These are phyloP conservation scores for Cymbomonas tetramitiformis DNA, from an alignment of 139 green algal genomes.

Conservation along the genomic window DNA sequence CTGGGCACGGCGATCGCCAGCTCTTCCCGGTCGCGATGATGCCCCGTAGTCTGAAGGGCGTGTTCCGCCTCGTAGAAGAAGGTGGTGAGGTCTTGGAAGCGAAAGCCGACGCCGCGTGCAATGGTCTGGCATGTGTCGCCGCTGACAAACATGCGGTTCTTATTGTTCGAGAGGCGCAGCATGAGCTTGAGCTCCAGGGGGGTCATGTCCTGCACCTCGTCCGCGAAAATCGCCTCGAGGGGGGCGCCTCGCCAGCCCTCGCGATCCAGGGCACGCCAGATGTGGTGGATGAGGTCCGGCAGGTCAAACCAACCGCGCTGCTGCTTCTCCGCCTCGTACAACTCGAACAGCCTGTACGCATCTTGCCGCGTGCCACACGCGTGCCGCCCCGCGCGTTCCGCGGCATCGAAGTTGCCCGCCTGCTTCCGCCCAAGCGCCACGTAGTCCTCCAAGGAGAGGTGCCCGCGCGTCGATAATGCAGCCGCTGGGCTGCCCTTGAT, in stretches of 20 bases:
- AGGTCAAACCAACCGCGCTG: constrained; percentile 30
- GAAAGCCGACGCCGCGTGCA: constrained; percentile 54
- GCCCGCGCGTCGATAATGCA: constrained; percentile 25
- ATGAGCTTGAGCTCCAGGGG: constrained; percentile 49
- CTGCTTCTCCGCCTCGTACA: constrained; percentile 36
- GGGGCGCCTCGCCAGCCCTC: no score
- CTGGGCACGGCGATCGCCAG: not conserved
- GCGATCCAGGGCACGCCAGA: no score
- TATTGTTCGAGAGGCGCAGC: constrained; percentile 41
- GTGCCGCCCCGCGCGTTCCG: no score
- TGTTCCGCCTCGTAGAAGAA: no score
- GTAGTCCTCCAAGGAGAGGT: no score
- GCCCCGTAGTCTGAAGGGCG: no score
- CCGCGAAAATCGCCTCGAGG: constrained; percentile 60
- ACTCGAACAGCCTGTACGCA: constrained; percentile 48
- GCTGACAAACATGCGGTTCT: constrained; percentile 57
- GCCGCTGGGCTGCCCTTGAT: constrained; percentile 55
- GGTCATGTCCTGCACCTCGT: constrained; percentile 73
- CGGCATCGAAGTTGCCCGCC: constrained; percentile 52
- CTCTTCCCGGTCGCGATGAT: no score
- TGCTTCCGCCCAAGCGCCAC: constrained; percentile 40
- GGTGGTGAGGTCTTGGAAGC: constrained; percentile 26
- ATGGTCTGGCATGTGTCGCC: constrained; percentile 67
- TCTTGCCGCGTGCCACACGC: constrained; percentile 27
- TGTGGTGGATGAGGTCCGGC: constrained; percentile 43